phyloP scores from a whole-genome alignment of 768 basidiomycete species.

The Boletus rubropictus region DNA sequence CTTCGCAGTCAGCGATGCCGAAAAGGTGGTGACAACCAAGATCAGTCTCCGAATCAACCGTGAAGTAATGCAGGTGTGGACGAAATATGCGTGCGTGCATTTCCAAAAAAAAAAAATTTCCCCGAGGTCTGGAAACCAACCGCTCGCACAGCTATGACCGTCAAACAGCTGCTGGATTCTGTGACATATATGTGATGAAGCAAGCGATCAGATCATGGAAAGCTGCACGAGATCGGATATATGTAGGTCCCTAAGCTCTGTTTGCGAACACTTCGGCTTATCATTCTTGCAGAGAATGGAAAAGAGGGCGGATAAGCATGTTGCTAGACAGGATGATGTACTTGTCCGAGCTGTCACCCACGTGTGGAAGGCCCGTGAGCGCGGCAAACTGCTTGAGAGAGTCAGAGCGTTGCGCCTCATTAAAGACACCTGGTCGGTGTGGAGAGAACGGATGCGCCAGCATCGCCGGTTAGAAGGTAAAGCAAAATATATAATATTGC shows the following conservation, averaged over 20 bases:
- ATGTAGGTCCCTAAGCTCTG: conserved; percentile 33
- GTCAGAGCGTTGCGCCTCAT: conserved; percentile 43
- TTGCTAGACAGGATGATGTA: conserved; percentile 51
- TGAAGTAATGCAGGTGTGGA: conserved; percentile 52
- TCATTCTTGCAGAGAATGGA: conserved; percentile 44
- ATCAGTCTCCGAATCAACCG: conserved; percentile 46
- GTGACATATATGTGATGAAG: conserved; percentile 41
- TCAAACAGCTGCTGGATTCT: conserved; percentile 39
- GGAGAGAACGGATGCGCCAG: conserved; percentile 42
- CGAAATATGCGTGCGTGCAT: conserved; percentile 44
- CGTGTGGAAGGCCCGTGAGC: conserved; percentile 66
- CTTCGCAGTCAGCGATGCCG: conserved; percentile 39
- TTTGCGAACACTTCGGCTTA: conserved; percentile 8
- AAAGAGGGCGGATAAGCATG: conserved; percentile 50
- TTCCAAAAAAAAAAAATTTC: background rate
- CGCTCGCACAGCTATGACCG: conserved; percentile 37
- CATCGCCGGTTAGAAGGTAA: conserved; percentile 44
- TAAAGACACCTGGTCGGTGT: conserved; percentile 43
- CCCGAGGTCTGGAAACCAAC: conserved; percentile 2
- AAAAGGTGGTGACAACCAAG: conserved; percentile 40
- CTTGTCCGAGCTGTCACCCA: conserved; percentile 53
- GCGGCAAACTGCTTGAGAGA: conserved; percentile 51
- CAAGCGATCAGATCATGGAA: conserved; percentile 52
- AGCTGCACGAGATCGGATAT: conserved; percentile 42
- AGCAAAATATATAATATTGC: conserved; percentile 3